Conservation (phyloP, 768 basidiomycete species). For the Fistulinella prunicolor region DNA sequence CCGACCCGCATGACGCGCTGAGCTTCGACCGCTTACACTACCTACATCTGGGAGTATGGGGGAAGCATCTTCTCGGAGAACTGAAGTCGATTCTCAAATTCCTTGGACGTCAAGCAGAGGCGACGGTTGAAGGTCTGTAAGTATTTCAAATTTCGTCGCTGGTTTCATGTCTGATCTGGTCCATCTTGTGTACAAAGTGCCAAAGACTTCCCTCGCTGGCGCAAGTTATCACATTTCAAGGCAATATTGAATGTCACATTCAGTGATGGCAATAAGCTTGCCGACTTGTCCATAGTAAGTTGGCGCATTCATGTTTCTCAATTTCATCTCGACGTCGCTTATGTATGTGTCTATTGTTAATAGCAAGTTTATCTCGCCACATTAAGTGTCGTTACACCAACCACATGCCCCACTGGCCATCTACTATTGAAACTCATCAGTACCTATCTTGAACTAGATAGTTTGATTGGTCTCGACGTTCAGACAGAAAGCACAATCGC, state of each 20-base stretch:
- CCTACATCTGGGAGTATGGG: slow-evolving; percentile 32
- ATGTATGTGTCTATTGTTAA: no score
- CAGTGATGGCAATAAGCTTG: slow-evolving; percentile 35
- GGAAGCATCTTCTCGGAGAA: slow-evolving; percentile 31
- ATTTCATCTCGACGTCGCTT: no score
- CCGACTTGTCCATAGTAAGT: no score
- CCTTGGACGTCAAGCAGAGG: slow-evolving; percentile 9
- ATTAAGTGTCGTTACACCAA: no score
- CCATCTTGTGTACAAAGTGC: slow-evolving; percentile 27
- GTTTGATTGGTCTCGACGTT: no score
- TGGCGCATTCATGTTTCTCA: no score
- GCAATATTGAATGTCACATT: slow-evolving; percentile 26
- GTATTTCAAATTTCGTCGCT: slow-evolving; percentile 3
- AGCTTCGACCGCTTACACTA: slow-evolving; percentile 42
- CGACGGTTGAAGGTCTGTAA: slow-evolving; percentile 23
- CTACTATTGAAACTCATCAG: no score
- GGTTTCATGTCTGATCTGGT: no score
- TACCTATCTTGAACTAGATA: no score
- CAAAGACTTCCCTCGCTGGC: slow-evolving; percentile 32
- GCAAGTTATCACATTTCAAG: slow-evolving; percentile 33
- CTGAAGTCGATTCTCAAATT: slow-evolving; percentile 21
- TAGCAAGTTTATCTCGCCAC: no score
- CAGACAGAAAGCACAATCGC: no score
- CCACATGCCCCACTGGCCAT: no score
- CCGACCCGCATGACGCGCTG: slow-evolving; percentile 33